Evolutionary conservation across 345 rosid species (phyloP).

Genomic region (Melaleuca alternifolia): DNA sequence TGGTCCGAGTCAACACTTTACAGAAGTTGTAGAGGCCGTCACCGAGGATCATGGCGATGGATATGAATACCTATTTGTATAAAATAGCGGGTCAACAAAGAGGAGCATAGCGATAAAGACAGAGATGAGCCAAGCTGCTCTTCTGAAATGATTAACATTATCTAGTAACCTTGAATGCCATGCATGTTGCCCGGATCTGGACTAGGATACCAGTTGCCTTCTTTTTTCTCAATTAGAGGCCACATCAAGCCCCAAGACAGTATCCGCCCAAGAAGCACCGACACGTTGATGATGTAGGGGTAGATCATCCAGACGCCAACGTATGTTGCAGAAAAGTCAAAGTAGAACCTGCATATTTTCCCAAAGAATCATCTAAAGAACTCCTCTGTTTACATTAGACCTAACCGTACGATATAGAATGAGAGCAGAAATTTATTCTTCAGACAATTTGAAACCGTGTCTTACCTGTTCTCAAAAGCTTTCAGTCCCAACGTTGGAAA

Average conservation of each 20-base stretch:
- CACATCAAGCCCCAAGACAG: conserved; percentile 86
- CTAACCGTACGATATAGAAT: no score
- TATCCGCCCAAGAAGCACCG: conserved; percentile 53
- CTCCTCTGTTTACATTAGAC: not conserved
- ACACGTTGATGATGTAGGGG: conserved; percentile 58
- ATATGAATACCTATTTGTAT: conserved; percentile 18
- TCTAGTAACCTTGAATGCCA: conserved; percentile 75
- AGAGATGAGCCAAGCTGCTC: not conserved
- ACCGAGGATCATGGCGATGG: conserved; percentile 80
- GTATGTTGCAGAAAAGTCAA: conserved; percentile 78
- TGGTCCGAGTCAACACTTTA: conserved; percentile 60
- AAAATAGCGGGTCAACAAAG: not conserved
- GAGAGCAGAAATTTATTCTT: not conserved
- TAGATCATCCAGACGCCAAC: conserved; percentile 93
- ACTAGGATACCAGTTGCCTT: conserved; percentile 52
- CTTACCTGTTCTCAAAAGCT: conserved; percentile 48
- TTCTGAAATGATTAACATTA: not conserved
- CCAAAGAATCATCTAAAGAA: not conserved
- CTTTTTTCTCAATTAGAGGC: conserved; percentile 60
- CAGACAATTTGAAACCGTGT: not conserved
- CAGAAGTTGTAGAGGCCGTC: conserved; percentile 70
- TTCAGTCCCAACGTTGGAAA: conserved; percentile 77
- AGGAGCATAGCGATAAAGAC: not conserved
- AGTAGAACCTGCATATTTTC: conserved; percentile 51
- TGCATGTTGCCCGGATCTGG: conserved; percentile 29